A percentile compares a stretch with the other conserved stretches of the same genome.
phyloP scores from a whole-genome alignment of 192 early-diverging fungal genomes.

The Coemansia sp. region DNA sequence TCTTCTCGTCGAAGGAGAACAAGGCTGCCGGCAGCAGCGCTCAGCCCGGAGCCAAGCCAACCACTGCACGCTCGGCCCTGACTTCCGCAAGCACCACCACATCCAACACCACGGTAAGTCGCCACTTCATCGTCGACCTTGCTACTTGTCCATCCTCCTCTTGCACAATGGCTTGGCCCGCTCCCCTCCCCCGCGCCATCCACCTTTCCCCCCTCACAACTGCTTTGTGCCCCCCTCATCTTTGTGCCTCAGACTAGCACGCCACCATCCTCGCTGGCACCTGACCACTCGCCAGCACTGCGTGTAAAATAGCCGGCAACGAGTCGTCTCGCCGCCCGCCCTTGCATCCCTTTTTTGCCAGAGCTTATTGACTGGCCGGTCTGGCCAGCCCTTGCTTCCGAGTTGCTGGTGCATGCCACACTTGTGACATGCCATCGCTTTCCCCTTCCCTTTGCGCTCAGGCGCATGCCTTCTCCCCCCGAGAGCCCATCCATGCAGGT shows the following conservation, averaged over 20 bases:
- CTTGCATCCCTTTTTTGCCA: too few relatives aligned
- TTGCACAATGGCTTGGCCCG: slow-evolving; percentile 3
- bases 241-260: background rate
- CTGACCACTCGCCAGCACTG: background rate
- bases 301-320: background rate
- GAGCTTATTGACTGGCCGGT: too few relatives aligned
- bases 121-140: background rate
- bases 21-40: background rate
- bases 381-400: background rate
- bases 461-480: too few relatives aligned
- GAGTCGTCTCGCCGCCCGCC: background rate
- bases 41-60: background rate
- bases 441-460: background rate
- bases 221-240: background rate
- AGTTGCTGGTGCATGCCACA: background rate
- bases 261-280: background rate
- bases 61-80: slow-evolving; percentile 1
- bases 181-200: background rate
- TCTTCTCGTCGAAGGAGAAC: background rate
- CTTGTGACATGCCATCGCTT: background rate
- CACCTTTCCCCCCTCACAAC: background rate
- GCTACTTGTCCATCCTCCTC: background rate
- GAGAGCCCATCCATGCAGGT: background rate
- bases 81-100: background rate
- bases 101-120: background rate